Evolutionary conservation across 257 asterid genomes (phyloP), one percentile per base, ranked within the genome.

Genomic region (Avicennia marina): DNA sequence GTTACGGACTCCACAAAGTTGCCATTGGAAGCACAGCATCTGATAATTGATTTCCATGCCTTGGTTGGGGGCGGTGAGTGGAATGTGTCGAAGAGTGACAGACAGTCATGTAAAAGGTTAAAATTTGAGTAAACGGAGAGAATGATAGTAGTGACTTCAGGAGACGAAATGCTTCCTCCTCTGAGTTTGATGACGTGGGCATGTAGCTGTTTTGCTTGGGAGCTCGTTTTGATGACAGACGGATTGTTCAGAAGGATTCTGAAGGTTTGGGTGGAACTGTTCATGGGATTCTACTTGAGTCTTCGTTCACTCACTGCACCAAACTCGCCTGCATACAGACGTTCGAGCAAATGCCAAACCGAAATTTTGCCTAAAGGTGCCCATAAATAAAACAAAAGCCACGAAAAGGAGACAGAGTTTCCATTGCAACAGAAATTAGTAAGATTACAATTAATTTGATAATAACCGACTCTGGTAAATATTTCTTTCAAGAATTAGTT

Each of bases 41-140:
- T 85, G 19, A 88, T 81, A 58, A 91, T 45, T 64, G 94, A 80
- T 41, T 81, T 88, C 93, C 94, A 88, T 33, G 93, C 98, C 62
- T 75, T 81, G 17, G 77, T 56, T 10, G 95, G 81, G 17, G 89
- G 90, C 5, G 82, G 77, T 8, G 75, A 64, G 31, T 41, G 66
- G 45, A 79, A 66, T 6, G 74, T 27, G 21, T 55, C 62, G 75
- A 84, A 80, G 70, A 81, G 81, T 41, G 74, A 57, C 31, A 78
- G 66, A 49, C 80, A 79, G 18, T 79, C 86, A 41, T 76, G 68
- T 3, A 81, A 70, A 52, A 81, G 95, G 68, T 74, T 78, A 48
- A 88, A 75, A 61, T 83, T 75, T 43, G 95, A 64, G 86, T 88
- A 88, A 11, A 88, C 41, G 34, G 93, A 77, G 49, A 90, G 81